Percentiles rank a stretch among this genome's conserved stretches.
These are phyloP conservation scores for Sextonia rubra DNA, from an alignment of 164 flowering plant genomes.

Conservation along the genomic window DNA sequence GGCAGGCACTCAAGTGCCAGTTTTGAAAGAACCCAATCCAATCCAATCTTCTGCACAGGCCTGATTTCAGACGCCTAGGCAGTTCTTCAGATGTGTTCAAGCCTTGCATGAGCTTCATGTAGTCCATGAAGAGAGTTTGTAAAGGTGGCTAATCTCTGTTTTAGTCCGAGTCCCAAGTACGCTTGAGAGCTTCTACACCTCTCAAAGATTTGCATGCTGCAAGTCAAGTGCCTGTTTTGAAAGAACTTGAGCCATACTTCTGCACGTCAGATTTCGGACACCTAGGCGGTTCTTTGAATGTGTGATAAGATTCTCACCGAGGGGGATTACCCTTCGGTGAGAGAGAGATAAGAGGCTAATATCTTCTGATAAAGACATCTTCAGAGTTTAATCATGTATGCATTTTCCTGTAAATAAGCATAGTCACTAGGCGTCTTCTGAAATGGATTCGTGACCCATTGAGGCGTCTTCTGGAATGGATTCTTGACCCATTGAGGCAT, in stretches of 20 bases:
- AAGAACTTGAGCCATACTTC: constrained; percentile 32
- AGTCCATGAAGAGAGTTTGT: constrained; percentile 25
- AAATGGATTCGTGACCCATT: background rate
- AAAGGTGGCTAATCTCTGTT: background rate
- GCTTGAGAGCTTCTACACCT: too few relatives aligned
- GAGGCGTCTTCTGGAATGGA: too few relatives aligned
- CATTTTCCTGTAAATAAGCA: constrained; percentile 22
- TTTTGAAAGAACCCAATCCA: constrained; percentile 29
- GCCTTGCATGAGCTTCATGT: constrained; percentile 29
- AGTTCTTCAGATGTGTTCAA: constrained; percentile 42
- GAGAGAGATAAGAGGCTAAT: background rate
- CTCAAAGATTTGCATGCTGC: constrained; percentile 25
- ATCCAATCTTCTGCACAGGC: constrained; percentile 45
- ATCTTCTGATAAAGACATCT: background rate
- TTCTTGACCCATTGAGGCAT: too few relatives aligned
- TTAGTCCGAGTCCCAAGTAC: too few relatives aligned
- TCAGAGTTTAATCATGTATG: background rate
- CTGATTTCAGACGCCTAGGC: constrained; percentile 45
- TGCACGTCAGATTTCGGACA: constrained; percentile 46
- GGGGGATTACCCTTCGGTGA: background rate
- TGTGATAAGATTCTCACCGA: constrained; percentile 41
- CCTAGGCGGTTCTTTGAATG: constrained; percentile 39
- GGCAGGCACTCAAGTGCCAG: constrained; percentile 29
- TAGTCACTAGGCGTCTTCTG: background rate
- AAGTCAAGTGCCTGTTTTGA: constrained; percentile 31